Base-by-base conservation (phyloP, 1,284 basidiomycete species). In the Irpex sp. region DNA sequence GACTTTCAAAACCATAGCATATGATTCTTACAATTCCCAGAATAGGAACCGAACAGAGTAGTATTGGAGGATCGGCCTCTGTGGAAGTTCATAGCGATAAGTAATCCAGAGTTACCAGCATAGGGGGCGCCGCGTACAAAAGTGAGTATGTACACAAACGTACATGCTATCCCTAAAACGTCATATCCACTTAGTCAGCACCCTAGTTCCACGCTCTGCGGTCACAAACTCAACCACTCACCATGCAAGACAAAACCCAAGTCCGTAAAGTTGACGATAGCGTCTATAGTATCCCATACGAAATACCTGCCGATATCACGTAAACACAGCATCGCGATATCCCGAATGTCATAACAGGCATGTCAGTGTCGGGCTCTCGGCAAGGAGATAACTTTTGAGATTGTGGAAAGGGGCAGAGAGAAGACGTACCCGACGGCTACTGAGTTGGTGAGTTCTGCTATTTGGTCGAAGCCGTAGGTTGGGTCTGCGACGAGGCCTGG, bases 11-110 rank as follows among this genome's bases (percentile, higher is more conserved):
- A 9, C 38, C 9, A 13, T 17, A 57, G 17, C 40, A 68, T 47
- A 67, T 52, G 62, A 60, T 51, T 54, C 31, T 62, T 73, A 89
- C 83, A 84, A 76, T 75, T 92, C 90, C 91, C 91, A 93, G 19
- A 92, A 77, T 51, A 93, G 75, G 75, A 87, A 92, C 21, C 91
- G 81, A 2, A 83, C 77, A 9, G 81, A 88, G 70, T 86, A 92
- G 75, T 91, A 93, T 5, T 85, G 83, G 56, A 89, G 77, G 72
- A 91, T 92, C 5, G 91, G 91, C 69, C 81, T 84, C 90, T 93
- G 69, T 49, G n/a, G 4, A 9, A 63, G 2, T 13, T 17, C 21
- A 59, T n/a, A 21, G 62, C 38, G 40, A 67, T 13, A 8, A 58
- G 17, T 21, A 34, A 26, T 31, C 13, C 15, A 61, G 17, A 72